A percentile compares a stretch with the other conserved stretches of the same genome.
Evolutionary conservation across 768 basidiomycete species (phyloP).

Genomic region (Imleria badia): DNA sequence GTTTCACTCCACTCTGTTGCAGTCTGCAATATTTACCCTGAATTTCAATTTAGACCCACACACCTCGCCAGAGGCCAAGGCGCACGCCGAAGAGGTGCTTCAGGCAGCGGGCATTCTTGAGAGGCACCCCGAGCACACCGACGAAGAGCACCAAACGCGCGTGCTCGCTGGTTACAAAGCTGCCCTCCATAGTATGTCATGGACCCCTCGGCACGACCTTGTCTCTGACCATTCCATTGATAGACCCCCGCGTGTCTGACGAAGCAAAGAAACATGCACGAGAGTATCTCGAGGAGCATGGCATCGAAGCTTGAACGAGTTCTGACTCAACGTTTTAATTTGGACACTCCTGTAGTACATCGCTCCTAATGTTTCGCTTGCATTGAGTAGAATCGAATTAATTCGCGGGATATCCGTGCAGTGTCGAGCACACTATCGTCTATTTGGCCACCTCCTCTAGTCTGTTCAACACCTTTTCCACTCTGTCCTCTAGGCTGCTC

Average conservation of each 20-base stretch:
- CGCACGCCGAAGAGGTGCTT: slow-evolving; percentile 54
- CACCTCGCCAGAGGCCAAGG: slow-evolving; percentile 50
- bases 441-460: slow-evolving; percentile 37
- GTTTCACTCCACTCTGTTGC: neutral
- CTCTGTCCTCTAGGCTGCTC: slow-evolving; percentile 60
- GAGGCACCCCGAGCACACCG: slow-evolving; percentile 26
- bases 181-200: slow-evolving; percentile 45
- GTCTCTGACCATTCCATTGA: neutral
- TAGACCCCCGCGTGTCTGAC: slow-evolving; percentile 47
- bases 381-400: neutral
- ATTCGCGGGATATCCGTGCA: slow-evolving; percentile 7
- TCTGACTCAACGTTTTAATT: neutral
- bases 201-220: too few relatives aligned
- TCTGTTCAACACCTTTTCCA: slow-evolving; percentile 46
- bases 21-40: too few relatives aligned
- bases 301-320: slow-evolving; percentile 14
- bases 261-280: slow-evolving; percentile 50
- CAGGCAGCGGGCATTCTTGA: slow-evolving; percentile 42
- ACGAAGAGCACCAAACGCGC: slow-evolving; percentile 43
- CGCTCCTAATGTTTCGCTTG: neutral
- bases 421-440: neutral
- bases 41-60: slow-evolving; percentile 33
- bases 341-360: neutral
- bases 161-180: slow-evolving; percentile 60
- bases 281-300: slow-evolving; percentile 37